A percentile compares a stretch with the other conserved stretches of the same genome.
Conservation (phyloP, 768 basidiomycete species). For the Pleurotus giganteus region DNA sequence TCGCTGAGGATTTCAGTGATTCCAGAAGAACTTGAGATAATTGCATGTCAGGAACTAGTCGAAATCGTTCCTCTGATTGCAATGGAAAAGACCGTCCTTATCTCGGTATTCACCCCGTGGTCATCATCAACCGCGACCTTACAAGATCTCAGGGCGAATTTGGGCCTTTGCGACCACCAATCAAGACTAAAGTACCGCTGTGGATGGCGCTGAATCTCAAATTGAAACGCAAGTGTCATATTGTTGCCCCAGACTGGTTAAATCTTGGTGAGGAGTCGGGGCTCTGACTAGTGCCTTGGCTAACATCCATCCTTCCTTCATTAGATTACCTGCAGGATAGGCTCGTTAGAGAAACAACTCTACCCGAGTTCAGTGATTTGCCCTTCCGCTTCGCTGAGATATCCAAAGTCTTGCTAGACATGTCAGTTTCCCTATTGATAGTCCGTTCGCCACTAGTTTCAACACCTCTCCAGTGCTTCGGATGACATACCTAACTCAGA, state of each 20-base stretch:
- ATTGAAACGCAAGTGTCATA: conserved; percentile 90
- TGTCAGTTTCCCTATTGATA: conserved; percentile 49
- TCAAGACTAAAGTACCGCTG: conserved; percentile 81
- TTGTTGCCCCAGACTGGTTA: conserved; percentile 89
- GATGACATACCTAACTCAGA: conserved; percentile 89
- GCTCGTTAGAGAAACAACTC: conserved; percentile 70
- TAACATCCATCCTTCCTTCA: not conserved
- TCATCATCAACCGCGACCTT: conserved; percentile 6
- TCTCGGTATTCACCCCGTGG: conserved; percentile 59
- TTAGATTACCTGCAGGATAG: conserved; percentile 80
- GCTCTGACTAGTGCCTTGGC: not conserved
- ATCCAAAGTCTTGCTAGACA: conserved; percentile 88
- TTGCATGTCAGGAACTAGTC: conserved; percentile 81
- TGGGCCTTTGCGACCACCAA: conserved; percentile 89
- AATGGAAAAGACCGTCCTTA: conserved; percentile 90
- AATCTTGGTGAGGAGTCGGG: no score
- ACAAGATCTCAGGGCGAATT: conserved; percentile 70
- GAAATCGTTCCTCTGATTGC: conserved; percentile 86
- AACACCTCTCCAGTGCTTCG: conserved; percentile 57
- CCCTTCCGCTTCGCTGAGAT: conserved; percentile 91
- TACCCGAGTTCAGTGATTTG: conserved; percentile 70
- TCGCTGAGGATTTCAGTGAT: conserved; percentile 69
- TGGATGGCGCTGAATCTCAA: conserved; percentile 98
- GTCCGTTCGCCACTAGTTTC: not conserved
- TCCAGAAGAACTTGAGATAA: conserved; percentile 84